Conservation (phyloP, 2,329 filamentous ascomycete genomes). For the Xylaria sp. region DNA sequence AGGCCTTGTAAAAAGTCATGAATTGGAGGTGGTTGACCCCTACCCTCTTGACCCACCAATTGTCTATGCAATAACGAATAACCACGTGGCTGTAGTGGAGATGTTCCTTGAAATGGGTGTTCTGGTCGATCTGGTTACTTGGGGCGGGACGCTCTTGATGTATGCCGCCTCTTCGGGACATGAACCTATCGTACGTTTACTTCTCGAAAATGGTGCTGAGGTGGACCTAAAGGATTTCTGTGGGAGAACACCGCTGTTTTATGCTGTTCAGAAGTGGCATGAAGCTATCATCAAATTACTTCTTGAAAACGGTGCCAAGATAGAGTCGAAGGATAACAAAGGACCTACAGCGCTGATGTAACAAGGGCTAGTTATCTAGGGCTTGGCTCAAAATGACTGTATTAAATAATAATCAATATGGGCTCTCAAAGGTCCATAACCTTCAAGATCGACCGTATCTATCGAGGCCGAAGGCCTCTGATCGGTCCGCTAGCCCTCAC, state of each 20-base stretch:
- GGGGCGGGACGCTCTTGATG: background rate
- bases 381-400: too few relatives aligned
- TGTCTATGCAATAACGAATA: background rate
- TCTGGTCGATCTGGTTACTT: background rate
- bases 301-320: background rate
- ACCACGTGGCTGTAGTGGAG: background rate
- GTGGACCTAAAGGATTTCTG: background rate
- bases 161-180: background rate
- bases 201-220: background rate
- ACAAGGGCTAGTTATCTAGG: too few relatives aligned
- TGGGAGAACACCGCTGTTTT: background rate
- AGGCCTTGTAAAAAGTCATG: background rate
- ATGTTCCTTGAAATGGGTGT: background rate
- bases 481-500: too few relatives aligned
- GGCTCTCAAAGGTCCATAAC: too few relatives aligned
- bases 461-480: too few relatives aligned
- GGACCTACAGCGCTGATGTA: background rate
- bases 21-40: too few relatives aligned
- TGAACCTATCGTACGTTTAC: background rate
- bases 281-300: background rate
- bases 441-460: too few relatives aligned
- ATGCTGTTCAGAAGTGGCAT: background rate
- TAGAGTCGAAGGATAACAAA: background rate
- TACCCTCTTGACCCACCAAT: background rate
- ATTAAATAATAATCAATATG: too few relatives aligned